Evolutionary conservation across 1,139 yeast genomes (phyloP).

Genomic region (Geotrichum reessii): DNA sequence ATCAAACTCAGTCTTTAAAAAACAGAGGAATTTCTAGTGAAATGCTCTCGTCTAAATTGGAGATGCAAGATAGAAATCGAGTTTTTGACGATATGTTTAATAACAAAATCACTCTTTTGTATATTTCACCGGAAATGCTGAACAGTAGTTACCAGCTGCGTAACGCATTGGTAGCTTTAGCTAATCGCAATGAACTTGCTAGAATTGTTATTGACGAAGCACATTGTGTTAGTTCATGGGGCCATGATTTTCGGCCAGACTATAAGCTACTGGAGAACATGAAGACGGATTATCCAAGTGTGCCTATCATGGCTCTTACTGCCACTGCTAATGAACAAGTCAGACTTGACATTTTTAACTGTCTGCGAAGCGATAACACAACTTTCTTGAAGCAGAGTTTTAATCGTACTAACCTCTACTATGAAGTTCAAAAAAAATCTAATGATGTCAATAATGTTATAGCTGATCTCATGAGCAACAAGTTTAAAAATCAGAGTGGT

Average conservation of each 20-base stretch:
- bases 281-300: slow-evolving; percentile 64
- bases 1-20: slow-evolving; percentile 80
- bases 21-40: slow-evolving; percentile 70
- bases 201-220: slow-evolving; percentile 96
- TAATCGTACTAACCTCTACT: slow-evolving; percentile 79
- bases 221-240: slow-evolving; percentile 98
- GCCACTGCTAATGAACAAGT: slow-evolving; percentile 97
- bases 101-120: slow-evolving; percentile 67
- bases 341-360: slow-evolving; percentile 59
- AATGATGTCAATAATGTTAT: slow-evolving; percentile 58
- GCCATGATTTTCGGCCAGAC: slow-evolving; percentile 97
- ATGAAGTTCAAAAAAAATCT: slow-evolving; percentile 66
- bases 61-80: slow-evolving; percentile 49
- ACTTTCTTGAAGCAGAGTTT: slow-evolving; percentile 67
- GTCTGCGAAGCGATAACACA: slow-evolving; percentile 34
- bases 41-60: slow-evolving; percentile 26
- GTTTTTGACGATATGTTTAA: slow-evolving; percentile 57
- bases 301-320: slow-evolving; percentile 93
- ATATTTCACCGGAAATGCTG: slow-evolving; percentile 93
- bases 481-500: slow-evolving; percentile 63
- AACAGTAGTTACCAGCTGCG: slow-evolving; percentile 50
- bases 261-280: slow-evolving; percentile 76
- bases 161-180: slow-evolving; percentile 20
- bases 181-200: slow-evolving; percentile 57
- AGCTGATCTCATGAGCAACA: slow-evolving; percentile 29